Evolutionary conservation across 148 eudicot species (phyloP).

Genomic region (Drosera capensis): DNA sequence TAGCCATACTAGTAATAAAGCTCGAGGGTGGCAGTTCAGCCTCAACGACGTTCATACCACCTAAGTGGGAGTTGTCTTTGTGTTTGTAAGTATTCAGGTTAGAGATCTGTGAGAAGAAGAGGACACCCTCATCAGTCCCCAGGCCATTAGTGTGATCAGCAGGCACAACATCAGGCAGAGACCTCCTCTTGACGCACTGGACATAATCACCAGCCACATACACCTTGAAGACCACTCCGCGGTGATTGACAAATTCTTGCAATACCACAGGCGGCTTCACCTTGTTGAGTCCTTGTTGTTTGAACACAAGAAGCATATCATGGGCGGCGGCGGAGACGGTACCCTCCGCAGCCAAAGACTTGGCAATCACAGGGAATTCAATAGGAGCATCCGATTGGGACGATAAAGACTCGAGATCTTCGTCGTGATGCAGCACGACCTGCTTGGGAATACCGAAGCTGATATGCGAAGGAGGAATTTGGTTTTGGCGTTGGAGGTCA

Average conservation of each 20-base stretch:
- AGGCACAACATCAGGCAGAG: slow-evolving; percentile 48
- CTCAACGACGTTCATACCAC: slow-evolving; percentile 10
- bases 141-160: slow-evolving; percentile 9
- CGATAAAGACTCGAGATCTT: not conserved
- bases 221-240: slow-evolving; percentile 60
- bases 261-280: slow-evolving; percentile 32
- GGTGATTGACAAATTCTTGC: slow-evolving; percentile 68
- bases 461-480: not conserved
- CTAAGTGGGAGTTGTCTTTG: not conserved
- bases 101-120: slow-evolving; percentile 45
- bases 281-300: slow-evolving; percentile 20
- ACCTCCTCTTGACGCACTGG: slow-evolving; percentile 47
- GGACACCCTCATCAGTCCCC: slow-evolving; percentile 12
- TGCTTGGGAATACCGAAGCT: slow-evolving; percentile 28
- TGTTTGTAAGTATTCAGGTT: slow-evolving; percentile 13
- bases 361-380: slow-evolving; percentile 45
- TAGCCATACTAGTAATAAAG: slow-evolving; percentile 30
- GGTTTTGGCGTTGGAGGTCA: too few relatives aligned
- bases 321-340: slow-evolving; percentile 27
- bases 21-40: slow-evolving; percentile 31
- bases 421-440: slow-evolving; percentile 13
- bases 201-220: slow-evolving; percentile 60
- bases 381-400: not conserved
- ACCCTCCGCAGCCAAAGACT: slow-evolving; percentile 42
- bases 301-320: slow-evolving; percentile 38